These are phyloP conservation scores for Suhomyces sp. DNA, from an alignment of 805 yeast species.

Conservation along the genomic window DNA sequence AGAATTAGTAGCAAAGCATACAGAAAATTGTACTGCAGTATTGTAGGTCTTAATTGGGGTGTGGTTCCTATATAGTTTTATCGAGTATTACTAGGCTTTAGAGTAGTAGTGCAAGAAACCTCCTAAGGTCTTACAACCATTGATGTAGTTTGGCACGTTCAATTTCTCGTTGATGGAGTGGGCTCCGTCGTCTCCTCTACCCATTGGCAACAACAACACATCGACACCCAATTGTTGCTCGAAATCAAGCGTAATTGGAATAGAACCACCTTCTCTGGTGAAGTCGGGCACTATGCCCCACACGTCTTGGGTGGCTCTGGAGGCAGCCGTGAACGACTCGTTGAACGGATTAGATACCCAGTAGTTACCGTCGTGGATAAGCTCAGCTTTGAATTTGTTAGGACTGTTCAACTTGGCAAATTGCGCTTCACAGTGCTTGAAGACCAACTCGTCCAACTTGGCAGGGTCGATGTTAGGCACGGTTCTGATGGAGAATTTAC, in stretches of 20 bases:
- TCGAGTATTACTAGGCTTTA: constrained; percentile 11
- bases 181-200: constrained; percentile 99
- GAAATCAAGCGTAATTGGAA: constrained; percentile 93
- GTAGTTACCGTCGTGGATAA: constrained; percentile 92
- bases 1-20: neutral
- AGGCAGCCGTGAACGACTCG: constrained; percentile 89
- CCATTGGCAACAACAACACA: constrained; percentile 92
- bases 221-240: constrained; percentile 82
- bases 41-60: neutral
- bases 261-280: constrained; percentile 99
- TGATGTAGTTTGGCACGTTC: constrained; percentile 82
- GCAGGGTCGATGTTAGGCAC: constrained; percentile 88
- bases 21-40: neutral
- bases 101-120: constrained; percentile 89
- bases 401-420: constrained; percentile 73
- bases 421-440: constrained; percentile 61
- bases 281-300: constrained; percentile 95
- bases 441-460: constrained; percentile 75
- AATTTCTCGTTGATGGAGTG: constrained; percentile 96
- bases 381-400: constrained; percentile 67
- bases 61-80: neutral
- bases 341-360: constrained; percentile 96
- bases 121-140: constrained; percentile 89
- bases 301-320: constrained; percentile 88
- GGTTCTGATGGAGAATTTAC: constrained; percentile 95